Conservation (phyloP, 139 green algal species). For the Eudorina sp. region DNA sequence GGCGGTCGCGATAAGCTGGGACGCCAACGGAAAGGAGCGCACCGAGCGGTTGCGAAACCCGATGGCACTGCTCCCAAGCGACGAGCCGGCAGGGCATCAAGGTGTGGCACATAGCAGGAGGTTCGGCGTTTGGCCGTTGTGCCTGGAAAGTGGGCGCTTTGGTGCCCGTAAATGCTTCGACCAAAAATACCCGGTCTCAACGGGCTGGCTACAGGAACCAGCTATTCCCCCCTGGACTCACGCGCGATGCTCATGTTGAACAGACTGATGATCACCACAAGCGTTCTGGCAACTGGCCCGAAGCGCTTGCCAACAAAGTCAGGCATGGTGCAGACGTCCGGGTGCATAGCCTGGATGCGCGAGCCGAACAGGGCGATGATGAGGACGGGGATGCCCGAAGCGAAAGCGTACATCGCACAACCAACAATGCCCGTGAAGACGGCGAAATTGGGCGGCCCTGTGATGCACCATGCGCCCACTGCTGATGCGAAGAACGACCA, state of each 20-base stretch:
- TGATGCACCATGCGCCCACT: conserved; percentile 85
- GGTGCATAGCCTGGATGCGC: conserved; percentile 48
- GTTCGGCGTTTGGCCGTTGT: too few species aligned
- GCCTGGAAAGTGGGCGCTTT: too few species aligned
- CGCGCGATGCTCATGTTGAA: conserved; percentile 83
- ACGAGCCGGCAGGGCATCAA: too few species aligned
- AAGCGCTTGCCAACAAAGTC: conserved; percentile 82
- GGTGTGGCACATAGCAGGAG: too few species aligned
- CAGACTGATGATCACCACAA: conserved; percentile 69
- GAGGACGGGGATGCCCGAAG: conserved; percentile 80
- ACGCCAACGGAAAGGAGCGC: too few species aligned
- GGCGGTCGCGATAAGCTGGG: too few species aligned
- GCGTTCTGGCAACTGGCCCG: conserved; percentile 66
- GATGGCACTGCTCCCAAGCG: too few species aligned
- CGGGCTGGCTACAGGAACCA: too few species aligned
- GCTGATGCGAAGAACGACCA: conserved; percentile 82
- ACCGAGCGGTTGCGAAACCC: too few species aligned
- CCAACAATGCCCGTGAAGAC: conserved; percentile 77
- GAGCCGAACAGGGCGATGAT: conserved; percentile 74
- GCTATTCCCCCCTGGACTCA: too few species aligned
- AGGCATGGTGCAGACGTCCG: conserved; percentile 72
- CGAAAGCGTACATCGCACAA: conserved; percentile 70
- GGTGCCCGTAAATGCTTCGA: too few species aligned
- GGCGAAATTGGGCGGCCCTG: conserved; percentile 65
- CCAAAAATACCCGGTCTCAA: too few species aligned